Conservation (phyloP, 108 stramenopile species). For the Bacterosira constricta region DNA sequence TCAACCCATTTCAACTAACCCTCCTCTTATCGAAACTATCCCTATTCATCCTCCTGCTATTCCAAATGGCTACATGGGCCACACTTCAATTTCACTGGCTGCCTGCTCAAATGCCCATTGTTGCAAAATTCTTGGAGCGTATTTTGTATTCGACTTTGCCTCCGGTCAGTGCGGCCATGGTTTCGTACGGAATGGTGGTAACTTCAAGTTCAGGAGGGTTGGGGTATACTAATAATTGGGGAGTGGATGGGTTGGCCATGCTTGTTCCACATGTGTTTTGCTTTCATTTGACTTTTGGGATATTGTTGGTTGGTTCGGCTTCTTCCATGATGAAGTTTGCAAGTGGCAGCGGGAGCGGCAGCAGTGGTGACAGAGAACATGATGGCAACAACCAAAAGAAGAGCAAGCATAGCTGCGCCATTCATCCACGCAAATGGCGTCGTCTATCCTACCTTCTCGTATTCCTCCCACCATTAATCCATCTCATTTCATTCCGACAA, state of each 20-base stretch:
- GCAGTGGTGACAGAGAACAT: constrained; percentile 10
- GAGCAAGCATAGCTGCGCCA: constrained; percentile 33
- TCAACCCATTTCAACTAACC: too few species aligned
- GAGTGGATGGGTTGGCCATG: constrained; percentile 51
- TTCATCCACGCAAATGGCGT: constrained; percentile 40
- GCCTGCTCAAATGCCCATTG: constrained; percentile 40
- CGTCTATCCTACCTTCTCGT: constrained; percentile 60
- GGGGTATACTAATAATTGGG: too few species aligned
- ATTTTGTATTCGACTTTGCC: constrained; percentile 62
- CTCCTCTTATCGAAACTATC: too few species aligned
- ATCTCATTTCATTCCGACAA: constrained; percentile 56
- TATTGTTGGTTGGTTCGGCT: constrained; percentile 54
- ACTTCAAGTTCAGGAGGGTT: too few species aligned
- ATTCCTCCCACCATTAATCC: constrained; percentile 56
- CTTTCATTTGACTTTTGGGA: constrained; percentile 51
- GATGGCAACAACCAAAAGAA: constrained; percentile 19
- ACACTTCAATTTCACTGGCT: constrained; percentile 70
- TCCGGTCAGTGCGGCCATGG: constrained; percentile 48
- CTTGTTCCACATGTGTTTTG: constrained; percentile 61
- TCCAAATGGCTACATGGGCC: constrained; percentile 58
- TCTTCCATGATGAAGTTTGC: constrained; percentile 17
- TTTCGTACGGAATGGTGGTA: constrained; percentile 33
- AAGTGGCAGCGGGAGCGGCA: background rate
- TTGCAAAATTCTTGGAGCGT: constrained; percentile 51
- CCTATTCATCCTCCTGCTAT: background rate